Evolutionary conservation across 768 basidiomycete species (phyloP).

Genomic region (Suillus ampliporus): DNA sequence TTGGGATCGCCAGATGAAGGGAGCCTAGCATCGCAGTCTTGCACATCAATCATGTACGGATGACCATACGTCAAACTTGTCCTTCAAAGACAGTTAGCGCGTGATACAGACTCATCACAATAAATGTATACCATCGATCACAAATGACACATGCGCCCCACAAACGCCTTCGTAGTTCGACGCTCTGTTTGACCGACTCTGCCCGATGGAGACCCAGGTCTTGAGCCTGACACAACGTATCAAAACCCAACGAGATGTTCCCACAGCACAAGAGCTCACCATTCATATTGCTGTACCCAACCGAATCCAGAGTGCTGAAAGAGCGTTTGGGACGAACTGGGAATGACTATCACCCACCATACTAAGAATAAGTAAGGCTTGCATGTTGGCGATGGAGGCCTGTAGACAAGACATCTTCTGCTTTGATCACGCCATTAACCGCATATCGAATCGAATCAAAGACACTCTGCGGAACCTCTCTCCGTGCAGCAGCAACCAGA

Average conservation of each 20-base stretch:
- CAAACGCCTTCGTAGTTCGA: slow-evolving; percentile 86
- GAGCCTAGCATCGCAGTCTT: slow-evolving; percentile 94
- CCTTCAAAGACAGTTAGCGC: slow-evolving; percentile 48
- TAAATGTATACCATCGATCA: slow-evolving; percentile 78
- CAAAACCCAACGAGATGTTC: slow-evolving; percentile 24
- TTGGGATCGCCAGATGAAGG: slow-evolving; percentile 86
- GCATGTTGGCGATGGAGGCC: slow-evolving; percentile 84
- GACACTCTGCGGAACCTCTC: slow-evolving; percentile 82
- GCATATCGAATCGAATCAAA: slow-evolving; percentile 89
- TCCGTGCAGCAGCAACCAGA: slow-evolving; percentile 85
- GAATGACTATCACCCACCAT: slow-evolving; percentile 93
- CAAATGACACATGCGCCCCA: slow-evolving; percentile 96
- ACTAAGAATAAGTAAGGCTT: slow-evolving; percentile 82
- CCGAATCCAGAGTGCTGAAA: slow-evolving; percentile 87
- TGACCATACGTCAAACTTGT: slow-evolving; percentile 89
- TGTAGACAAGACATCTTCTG: slow-evolving; percentile 92
- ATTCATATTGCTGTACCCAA: slow-evolving; percentile 91
- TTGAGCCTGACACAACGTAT: slow-evolving; percentile 70
- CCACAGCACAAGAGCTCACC: slow-evolving; percentile 56
- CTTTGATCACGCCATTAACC: slow-evolving; percentile 86
- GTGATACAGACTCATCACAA: slow-evolving; percentile 8
- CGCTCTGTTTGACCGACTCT: slow-evolving; percentile 80
- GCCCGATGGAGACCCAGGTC: slow-evolving; percentile 95
- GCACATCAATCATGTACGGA: slow-evolving; percentile 95
- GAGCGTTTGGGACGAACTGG: slow-evolving; percentile 82